A percentile compares a stretch with the other conserved stretches of the same genome.
phyloP scores from a whole-genome alignment of 352 stramenopile species.

The Phytophthora boehmeriae region DNA sequence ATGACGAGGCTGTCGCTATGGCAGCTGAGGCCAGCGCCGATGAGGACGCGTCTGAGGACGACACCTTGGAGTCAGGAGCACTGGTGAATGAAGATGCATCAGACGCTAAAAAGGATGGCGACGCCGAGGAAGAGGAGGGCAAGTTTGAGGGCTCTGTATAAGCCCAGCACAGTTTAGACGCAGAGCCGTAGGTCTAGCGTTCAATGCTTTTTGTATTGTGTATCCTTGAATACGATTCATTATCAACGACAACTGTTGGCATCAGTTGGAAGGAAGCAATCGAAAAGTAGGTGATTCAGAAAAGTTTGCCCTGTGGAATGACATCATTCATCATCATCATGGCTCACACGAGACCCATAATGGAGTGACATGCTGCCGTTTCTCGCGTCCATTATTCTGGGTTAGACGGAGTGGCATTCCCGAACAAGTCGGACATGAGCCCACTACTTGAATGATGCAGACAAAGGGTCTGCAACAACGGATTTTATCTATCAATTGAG shows the following conservation, averaged over 20 bases:
- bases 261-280: too few relatives aligned
- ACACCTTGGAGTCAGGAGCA: slow-evolving; percentile 36
- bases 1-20: slow-evolving; percentile 47
- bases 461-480: neutral
- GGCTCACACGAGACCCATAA: too few relatives aligned
- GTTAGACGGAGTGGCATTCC: too few relatives aligned
- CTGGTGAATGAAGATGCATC: slow-evolving; percentile 29
- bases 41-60: slow-evolving; percentile 41
- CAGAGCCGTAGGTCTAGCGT: slow-evolving; percentile 5
- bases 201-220: slow-evolving; percentile 29
- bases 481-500: slow-evolving; percentile 7
- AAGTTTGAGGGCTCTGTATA: slow-evolving; percentile 63
- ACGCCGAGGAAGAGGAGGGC: slow-evolving; percentile 45
- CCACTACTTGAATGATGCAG: neutral
- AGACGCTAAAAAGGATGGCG: slow-evolving; percentile 23
- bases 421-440: neutral
- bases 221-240: slow-evolving; percentile 19
- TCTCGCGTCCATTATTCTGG: too few relatives aligned
- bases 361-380: too few relatives aligned
- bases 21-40: slow-evolving; percentile 35
- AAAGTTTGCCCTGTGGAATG: too few relatives aligned
- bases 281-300: too few relatives aligned
- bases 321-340: neutral
- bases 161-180: slow-evolving; percentile 11
- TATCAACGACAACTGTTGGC: too few relatives aligned